Evolutionary conservation across 345 rosid genomes (phyloP), one percentile per base, ranked within the genome.

Genomic region (Gossypium herbaceum): DNA sequence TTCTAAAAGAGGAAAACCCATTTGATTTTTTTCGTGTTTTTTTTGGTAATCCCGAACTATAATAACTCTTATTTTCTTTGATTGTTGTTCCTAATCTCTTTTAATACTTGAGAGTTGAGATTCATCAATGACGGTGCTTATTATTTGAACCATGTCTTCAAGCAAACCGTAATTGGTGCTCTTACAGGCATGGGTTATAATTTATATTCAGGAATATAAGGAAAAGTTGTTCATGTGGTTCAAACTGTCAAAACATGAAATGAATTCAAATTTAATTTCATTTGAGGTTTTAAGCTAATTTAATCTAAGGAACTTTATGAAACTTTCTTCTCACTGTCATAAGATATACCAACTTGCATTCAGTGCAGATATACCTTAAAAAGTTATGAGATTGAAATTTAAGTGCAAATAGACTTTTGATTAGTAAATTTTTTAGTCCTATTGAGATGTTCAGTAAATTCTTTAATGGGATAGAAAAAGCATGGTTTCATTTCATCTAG

Each of bases 21-120:
- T 82, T 80, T 25, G 82, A 79, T 54, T 73, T 81, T 65, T 74
- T 80, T 58, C 86, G 84, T 48, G 44, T 82, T 54, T 75, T 88
- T 39, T 85, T 60, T 43, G 88, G 92, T 86, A 85, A 4, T 29
- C 16, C 17, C 60, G n/a, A 52, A 51, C 59, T 27, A 27, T 69
- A 51, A 69, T 51, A 51, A 27, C 45, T 16, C 8, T 3, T 51
- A 1, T 29, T 50, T 39, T 68, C 58, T 50, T 27, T 29, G 15
- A 29, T 69, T 51, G 45, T 51, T 51, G 43, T 25, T 50, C 13
- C 27, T 17, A 11, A 44, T 50, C 7, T 8, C 57, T 69, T 16
- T 27, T 69, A 51, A 25, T 68, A 57, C 15, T 48, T 68, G 58
- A 50, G 20, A 51, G 17, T 68, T 68, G 44, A 25, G 20, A 51